Evolutionary conservation across 2,329 filamentous ascomycete genomes (phyloP).

Genomic region (Alternaria tenuissima): DNA sequence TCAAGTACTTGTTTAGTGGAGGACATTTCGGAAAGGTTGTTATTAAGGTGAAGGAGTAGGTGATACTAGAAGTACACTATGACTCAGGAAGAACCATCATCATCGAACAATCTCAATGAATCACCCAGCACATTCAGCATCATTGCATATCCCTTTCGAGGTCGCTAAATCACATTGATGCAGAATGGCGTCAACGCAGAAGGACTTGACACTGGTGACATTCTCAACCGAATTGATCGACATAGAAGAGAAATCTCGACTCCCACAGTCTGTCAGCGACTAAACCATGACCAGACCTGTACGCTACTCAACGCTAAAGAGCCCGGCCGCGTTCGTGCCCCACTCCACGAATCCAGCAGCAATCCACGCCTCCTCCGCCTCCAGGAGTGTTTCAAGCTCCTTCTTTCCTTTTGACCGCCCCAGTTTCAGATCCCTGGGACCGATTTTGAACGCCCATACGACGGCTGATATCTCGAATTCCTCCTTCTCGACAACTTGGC

Average conservation of each 20-base stretch:
- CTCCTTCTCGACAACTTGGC: background rate
- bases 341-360: background rate
- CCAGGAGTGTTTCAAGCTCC: background rate
- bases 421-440: background rate
- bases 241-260: background rate
- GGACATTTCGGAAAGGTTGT: constrained; percentile 54
- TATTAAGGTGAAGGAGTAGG: constrained; percentile 39
- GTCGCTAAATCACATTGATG: background rate
- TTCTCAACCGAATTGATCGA: background rate
- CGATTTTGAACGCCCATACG: background rate
- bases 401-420: background rate
- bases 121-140: too few relatives aligned
- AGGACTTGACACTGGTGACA: background rate
- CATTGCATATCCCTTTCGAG: too few relatives aligned
- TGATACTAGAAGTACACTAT: background rate
- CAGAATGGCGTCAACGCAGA: background rate
- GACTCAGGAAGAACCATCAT: background rate
- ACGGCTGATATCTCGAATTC: constrained; percentile 1
- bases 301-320: background rate
- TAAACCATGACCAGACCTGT: background rate
- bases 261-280: fast-evolving
- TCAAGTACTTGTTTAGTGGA: constrained; percentile 41
- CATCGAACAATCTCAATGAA: background rate
- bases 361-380: constrained; percentile 1
- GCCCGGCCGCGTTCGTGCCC: background rate